Conservation (phyloP, 2,329 filamentous ascomycete species). For the Scytalidium sp. region DNA sequence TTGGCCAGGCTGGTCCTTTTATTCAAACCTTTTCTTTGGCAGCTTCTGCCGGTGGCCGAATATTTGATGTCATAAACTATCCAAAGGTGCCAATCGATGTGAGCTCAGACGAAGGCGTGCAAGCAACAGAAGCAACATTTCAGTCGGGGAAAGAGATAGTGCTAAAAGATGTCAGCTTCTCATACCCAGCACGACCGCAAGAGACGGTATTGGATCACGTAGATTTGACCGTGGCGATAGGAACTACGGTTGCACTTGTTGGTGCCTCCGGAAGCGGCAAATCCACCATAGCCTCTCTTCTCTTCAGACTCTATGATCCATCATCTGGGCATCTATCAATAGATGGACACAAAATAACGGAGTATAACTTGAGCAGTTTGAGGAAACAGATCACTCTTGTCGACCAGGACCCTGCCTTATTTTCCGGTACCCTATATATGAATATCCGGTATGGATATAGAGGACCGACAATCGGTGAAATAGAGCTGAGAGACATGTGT, state of each 20-base stretch:
- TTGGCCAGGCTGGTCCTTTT: constrained; percentile 19
- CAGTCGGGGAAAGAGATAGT: constrained; percentile 21
- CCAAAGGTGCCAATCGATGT: constrained; percentile 34
- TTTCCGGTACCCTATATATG: constrained; percentile 37
- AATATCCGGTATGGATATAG: constrained; percentile 47
- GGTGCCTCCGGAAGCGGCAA: constrained; percentile 41
- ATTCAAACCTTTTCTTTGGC: constrained; percentile 32
- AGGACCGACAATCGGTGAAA: constrained; percentile 9
- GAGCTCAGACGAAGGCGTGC: constrained; percentile 19
- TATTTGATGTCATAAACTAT: constrained; percentile 41
- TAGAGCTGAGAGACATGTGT: constrained; percentile 14
- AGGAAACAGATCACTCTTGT: constrained; percentile 18
- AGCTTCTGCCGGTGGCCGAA: constrained; percentile 42
- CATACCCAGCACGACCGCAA: constrained; percentile 28
- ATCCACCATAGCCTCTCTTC: constrained; percentile 37
- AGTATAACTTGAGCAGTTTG: constrained; percentile 19
- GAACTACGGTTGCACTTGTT: constrained; percentile 38
- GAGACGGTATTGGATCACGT: constrained; percentile 28
- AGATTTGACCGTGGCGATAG: constrained; percentile 27
- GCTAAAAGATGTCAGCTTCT: constrained; percentile 30
- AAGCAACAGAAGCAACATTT: constrained; percentile 15
- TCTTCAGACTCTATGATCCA: constrained; percentile 44
- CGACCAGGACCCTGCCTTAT: constrained; percentile 22
- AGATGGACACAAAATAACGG: constrained; percentile 15
- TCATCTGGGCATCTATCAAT: constrained; percentile 38